Evolutionary conservation across 305 asterid genomes (phyloP).

Genomic region (Solanum hybrid): DNA sequence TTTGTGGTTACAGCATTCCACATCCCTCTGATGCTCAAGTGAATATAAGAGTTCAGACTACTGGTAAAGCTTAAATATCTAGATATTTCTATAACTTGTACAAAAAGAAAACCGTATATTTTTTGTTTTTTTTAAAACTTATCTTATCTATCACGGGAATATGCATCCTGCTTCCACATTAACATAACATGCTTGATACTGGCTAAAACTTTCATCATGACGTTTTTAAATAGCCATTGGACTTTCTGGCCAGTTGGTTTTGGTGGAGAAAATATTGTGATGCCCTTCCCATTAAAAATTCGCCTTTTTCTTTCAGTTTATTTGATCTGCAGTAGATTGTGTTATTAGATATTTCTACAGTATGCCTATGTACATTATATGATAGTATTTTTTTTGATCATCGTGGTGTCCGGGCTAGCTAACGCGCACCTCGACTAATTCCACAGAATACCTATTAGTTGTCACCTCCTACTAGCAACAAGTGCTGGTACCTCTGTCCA

Average conservation of each 20-base stretch:
- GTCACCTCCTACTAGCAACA: neutral
- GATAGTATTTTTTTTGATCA: neutral
- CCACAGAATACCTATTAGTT: neutral
- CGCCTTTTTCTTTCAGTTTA: neutral
- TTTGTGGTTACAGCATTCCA: conserved; percentile 86
- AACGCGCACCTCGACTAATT: neutral
- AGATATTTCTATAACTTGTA: neutral
- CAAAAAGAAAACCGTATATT: neutral
- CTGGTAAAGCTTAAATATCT: conserved; percentile 34
- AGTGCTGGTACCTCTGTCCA: neutral
- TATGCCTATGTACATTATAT: neutral
- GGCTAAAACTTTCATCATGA: neutral
- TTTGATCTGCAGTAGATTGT: neutral
- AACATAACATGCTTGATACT: neutral
- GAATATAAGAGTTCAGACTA: conserved; percentile 78
- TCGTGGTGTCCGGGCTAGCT: neutral
- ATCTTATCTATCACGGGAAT: neutral
- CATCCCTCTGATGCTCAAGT: conserved; percentile 85
- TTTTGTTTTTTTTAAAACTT: neutral
- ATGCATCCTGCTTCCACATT: neutral
- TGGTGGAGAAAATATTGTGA: neutral
- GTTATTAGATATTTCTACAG: neutral
- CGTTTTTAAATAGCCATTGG: neutral
- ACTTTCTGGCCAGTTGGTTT: neutral
- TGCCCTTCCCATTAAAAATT: neutral